Evolutionary conservation across 2,329 filamentous ascomycete genomes (phyloP).

Genomic region (Chlorencoelia australis): DNA sequence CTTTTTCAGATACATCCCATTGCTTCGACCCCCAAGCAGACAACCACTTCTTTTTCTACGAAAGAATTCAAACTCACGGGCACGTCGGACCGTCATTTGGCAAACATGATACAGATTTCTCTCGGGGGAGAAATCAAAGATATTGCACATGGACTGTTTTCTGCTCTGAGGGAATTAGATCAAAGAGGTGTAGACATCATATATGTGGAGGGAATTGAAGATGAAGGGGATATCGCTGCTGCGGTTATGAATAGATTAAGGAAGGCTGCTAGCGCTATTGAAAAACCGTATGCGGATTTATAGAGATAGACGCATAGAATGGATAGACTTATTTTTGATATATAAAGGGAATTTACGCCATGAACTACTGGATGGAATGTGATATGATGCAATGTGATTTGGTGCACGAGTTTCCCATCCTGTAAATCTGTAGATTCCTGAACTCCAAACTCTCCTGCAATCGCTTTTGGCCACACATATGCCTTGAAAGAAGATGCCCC

Average conservation of each 20-base stretch:
- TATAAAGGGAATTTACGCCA: too few relatives aligned
- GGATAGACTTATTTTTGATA: too few relatives aligned
- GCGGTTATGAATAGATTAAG: conserved; percentile 78
- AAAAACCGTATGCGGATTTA: too few relatives aligned
- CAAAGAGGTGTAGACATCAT: conserved; percentile 70
- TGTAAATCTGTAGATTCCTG: too few relatives aligned
- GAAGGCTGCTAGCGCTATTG: conserved; percentile 55
- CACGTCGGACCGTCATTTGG: conserved; percentile 7
- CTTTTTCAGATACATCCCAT: too few relatives aligned
- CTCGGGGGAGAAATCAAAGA: conserved; percentile 60
- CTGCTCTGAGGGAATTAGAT: conserved; percentile 77
- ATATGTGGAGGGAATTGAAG: conserved; percentile 79
- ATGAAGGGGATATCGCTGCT: conserved; percentile 71
- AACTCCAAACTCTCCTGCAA: too few relatives aligned
- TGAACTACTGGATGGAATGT: too few relatives aligned
- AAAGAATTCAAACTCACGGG: background rate
- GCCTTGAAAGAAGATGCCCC: too few relatives aligned
- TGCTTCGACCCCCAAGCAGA: too few relatives aligned
- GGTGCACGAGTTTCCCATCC: too few relatives aligned
- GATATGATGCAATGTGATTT: too few relatives aligned
- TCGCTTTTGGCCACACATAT: too few relatives aligned
- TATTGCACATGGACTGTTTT: conserved; percentile 82
- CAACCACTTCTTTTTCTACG: conserved; percentile 1
- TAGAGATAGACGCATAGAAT: conserved; percentile 1
- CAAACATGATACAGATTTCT: conserved; percentile 49